Evolutionary conservation across 164 flowering plant genomes (phyloP), one percentile per base, ranked within the genome.

Genomic region (Echeveria elegans): DNA sequence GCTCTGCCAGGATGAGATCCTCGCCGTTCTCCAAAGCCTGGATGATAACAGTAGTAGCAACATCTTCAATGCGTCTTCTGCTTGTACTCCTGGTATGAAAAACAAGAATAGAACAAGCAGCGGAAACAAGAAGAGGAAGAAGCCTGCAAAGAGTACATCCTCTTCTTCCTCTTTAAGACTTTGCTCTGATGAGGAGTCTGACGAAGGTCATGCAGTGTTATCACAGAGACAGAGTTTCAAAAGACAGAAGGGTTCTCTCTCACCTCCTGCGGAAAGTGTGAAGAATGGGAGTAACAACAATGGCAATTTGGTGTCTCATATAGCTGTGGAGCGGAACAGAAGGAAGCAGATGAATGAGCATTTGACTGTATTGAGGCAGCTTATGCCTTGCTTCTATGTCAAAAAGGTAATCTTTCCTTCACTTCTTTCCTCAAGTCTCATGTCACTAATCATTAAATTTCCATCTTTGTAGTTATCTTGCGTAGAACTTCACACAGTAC

Each of bases 321-420:
- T 93, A 2, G 79, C 97, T 1, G 97, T 93, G 68, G 98, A 93
- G 76, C 71, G 98, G 29, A 88, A 93, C 75, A 72, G 98, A 26
- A 82, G 98, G 52, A 88, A 89, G 88, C 98, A 88, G 67, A 90
- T 93, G 98, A 93, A 93, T 63, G 92, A 89, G 63, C 87, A 93
- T 61, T 77, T 93, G 52, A 62, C 89, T 0, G 88, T 90, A 12
- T 73, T 93, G 53, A 82, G 98, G 18, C 81, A 93, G 0, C 76
- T 93, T 47, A 90, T 90, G 98, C 98, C 98, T 78, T 79, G 84
- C 76, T 93, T 90, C 81, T 89, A 93, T 73, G 92, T 89, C 74
- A 90, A 93, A 76, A 77, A 94, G 65, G 97, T 90, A 79, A 11
- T 16, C 7, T 56, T 56, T 15, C 9, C 18, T 10, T 56, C 18